phyloP scores from a whole-genome alignment of 164 flowering plant genomes.

The Buxus sempervirens region DNA sequence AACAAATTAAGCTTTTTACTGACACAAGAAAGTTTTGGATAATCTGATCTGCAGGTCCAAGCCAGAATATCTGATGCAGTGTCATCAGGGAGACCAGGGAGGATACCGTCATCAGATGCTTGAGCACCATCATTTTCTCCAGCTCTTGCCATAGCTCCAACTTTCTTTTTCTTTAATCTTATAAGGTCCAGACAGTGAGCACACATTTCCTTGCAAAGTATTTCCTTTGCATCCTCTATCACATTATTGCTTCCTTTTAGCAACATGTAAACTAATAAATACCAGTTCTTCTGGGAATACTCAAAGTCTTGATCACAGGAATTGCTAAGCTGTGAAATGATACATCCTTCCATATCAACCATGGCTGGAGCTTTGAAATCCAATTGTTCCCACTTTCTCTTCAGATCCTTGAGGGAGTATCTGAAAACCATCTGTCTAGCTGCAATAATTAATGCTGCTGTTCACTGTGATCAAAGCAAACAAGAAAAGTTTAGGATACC shows the following conservation, averaged over 20 bases:
- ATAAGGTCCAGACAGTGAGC: conserved; percentile 11
- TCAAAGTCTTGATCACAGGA: conserved; percentile 5
- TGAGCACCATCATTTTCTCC: conserved; percentile 24
- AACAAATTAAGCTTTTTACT: conserved; percentile 26
- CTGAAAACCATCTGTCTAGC: conserved; percentile 18
- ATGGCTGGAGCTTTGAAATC: conserved; percentile 11
- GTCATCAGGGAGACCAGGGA: conserved; percentile 43
- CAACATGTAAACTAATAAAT: conserved; percentile 14
- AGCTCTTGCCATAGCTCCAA: conserved; percentile 2
- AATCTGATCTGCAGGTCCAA: conserved; percentile 37
- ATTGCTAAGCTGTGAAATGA: conserved; percentile 1
- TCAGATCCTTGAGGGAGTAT: conserved; percentile 15
- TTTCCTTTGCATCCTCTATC: conserved; percentile 8
- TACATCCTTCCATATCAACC: conserved; percentile 17
- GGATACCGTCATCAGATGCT: conserved; percentile 24
- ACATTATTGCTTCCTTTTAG: conserved; percentile 10
- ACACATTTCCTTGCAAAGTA: conserved; percentile 14
- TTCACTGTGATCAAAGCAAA: background rate
- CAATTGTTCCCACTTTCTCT: conserved; percentile 8
- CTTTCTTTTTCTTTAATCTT: conserved; percentile 16
- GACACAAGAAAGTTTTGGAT: conserved; percentile 30
- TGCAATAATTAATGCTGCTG: background rate
- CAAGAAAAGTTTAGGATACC: background rate
- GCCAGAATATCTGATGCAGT: conserved; percentile 30
- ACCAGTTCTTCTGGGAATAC: conserved; percentile 15